Conservation (phyloP, 495 filamentous ascomycete species). For the Usnea hakonensis region DNA sequence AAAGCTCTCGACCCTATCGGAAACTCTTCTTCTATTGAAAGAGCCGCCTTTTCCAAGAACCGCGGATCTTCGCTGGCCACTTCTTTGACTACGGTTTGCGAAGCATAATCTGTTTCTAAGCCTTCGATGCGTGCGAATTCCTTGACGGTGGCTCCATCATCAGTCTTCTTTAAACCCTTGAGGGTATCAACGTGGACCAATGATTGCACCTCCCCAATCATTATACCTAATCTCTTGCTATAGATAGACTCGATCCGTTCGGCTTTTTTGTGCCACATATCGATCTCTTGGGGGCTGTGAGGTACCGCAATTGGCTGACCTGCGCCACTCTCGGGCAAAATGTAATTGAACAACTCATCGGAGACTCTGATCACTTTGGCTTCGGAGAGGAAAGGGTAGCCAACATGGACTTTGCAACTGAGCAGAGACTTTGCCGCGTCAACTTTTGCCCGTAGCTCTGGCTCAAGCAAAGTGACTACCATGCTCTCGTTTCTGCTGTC, state of each 20-base stretch:
- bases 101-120: constrained; percentile 83
- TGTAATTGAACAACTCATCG: constrained; percentile 89
- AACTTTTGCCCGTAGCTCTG: constrained; percentile 60
- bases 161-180: constrained; percentile 82
- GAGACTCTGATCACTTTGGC: constrained; percentile 81
- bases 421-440: constrained; percentile 70
- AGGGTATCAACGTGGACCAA: constrained; percentile 88
- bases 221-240: constrained; percentile 80
- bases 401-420: constrained; percentile 79
- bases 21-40: constrained; percentile 88
- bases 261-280: constrained; percentile 76
- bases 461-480: constrained; percentile 74
- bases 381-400: constrained; percentile 94
- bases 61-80: constrained; percentile 87
- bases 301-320: constrained; percentile 55
- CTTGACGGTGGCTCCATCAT: constrained; percentile 85
- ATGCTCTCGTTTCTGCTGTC: constrained; percentile 96
- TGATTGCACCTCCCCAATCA: constrained; percentile 80
- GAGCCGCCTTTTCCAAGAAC: constrained; percentile 78
- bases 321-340: constrained; percentile 52
- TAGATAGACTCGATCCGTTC: constrained; percentile 75
- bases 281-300: constrained; percentile 71
- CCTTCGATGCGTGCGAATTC: constrained; percentile 87
- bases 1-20: constrained; percentile 73
- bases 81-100: constrained; percentile 82